Evolutionary conservation across 345 rosid genomes (phyloP).

Genomic region (Citrus mangshanensis): DNA sequence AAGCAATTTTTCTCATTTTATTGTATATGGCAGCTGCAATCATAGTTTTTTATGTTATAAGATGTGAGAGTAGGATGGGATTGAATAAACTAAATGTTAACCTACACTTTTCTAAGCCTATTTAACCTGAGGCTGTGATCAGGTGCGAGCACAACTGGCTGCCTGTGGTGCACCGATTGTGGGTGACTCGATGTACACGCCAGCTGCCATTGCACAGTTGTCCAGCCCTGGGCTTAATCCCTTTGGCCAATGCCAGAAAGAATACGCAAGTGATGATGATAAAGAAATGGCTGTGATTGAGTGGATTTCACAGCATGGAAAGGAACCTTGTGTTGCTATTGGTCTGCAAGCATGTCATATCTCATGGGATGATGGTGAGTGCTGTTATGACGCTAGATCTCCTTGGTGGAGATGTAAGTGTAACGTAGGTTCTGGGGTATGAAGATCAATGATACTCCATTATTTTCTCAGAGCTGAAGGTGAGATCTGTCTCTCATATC

Average conservation of each 20-base stretch:
- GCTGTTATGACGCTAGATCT: conserved; percentile 66
- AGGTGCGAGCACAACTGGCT: conserved; percentile 89
- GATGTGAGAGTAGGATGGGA: not conserved
- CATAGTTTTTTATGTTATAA: not conserved
- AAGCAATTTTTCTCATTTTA: not conserved
- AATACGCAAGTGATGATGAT: conserved; percentile 32
- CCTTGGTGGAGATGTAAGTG: conserved; percentile 74
- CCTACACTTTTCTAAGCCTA: not conserved
- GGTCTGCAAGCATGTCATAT: conserved; percentile 94
- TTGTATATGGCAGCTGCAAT: not conserved
- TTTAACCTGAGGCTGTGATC: conserved; percentile 16
- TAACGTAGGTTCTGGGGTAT: conserved; percentile 7
- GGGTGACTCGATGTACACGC: conserved; percentile 94
- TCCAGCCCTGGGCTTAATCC: conserved; percentile 62
- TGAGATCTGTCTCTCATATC: not conserved
- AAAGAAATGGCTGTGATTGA: conserved; percentile 52
- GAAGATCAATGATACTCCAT: not conserved
- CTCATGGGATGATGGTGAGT: conserved; percentile 77
- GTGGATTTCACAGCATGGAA: conserved; percentile 73
- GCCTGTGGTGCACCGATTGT: conserved; percentile 84
- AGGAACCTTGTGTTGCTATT: conserved; percentile 68
- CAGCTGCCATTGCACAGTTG: conserved; percentile 72
- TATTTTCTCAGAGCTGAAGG: not conserved
- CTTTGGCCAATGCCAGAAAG: conserved; percentile 50
- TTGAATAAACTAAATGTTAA: not conserved